Conservation (phyloP, 2,329 filamentous ascomycete genomes). For the Penicillium sp. region DNA sequence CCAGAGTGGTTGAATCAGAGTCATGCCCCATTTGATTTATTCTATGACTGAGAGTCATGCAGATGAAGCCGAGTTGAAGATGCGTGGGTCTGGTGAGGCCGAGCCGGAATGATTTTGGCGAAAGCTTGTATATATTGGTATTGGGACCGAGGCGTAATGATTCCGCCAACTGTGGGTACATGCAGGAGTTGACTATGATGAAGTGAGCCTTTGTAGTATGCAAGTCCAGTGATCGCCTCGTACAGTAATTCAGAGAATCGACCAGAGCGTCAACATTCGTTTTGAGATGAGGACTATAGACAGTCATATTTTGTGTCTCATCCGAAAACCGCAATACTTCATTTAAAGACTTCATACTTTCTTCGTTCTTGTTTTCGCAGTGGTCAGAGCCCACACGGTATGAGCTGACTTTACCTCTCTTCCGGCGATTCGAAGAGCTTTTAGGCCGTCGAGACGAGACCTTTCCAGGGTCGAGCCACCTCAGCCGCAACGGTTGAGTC, state of each 20-base stretch:
- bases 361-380: no score
- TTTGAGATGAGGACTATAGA: neutral
- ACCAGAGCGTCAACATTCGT: neutral
- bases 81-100: neutral
- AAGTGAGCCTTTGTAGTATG: no score
- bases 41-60: neutral
- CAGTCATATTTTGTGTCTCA: no score
- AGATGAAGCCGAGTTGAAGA: neutral
- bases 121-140: neutral
- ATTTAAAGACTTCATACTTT: no score
- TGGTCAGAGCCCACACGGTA: no score
- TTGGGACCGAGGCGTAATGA: neutral
- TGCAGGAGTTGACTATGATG: neutral
- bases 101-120: neutral
- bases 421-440: neutral
- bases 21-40: neutral
- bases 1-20: neutral
- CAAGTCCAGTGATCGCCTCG: no score
- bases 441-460: neutral
- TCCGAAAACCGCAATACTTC: no score
- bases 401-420: no score
- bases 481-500: conserved; percentile 10
- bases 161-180: neutral
- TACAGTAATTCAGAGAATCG: neutral
- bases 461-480: neutral